A percentile compares a stretch with the other conserved stretches of the same genome.
These are phyloP conservation scores for Argentina anserina DNA, from an alignment of 306 rosid genomes.

Conservation along the genomic window DNA sequence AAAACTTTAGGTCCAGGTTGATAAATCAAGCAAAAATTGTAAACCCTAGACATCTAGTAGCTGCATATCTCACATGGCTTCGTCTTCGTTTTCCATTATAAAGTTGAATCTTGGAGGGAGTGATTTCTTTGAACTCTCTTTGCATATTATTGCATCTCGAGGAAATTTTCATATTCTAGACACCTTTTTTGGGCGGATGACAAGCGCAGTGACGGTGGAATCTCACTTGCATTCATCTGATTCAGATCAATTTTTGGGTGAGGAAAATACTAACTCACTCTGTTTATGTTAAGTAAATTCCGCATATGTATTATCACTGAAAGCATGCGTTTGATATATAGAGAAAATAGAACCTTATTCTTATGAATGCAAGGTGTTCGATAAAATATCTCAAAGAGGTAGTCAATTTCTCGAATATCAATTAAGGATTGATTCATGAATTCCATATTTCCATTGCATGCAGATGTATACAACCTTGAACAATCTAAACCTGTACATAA, in stretches of 20 bases:
- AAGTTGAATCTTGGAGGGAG: constrained; percentile 53
- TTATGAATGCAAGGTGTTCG: background rate
- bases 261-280: background rate
- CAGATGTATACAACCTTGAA: background rate
- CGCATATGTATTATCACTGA: background rate
- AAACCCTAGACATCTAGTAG: constrained; percentile 52
- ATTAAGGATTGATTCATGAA: background rate
- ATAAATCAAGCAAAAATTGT: constrained; percentile 24
- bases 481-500: background rate
- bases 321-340: background rate
- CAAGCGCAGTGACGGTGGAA: constrained; percentile 18
- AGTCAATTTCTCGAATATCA: background rate
- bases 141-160: constrained; percentile 44
- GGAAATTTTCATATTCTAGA: constrained; percentile 24
- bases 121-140: constrained; percentile 24
- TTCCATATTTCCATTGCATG: background rate
- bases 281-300: background rate
- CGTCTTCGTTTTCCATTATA: constrained; percentile 22
- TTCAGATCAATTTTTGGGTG: background rate
- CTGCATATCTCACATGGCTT: constrained; percentile 66
- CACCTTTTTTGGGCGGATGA: constrained; percentile 19
- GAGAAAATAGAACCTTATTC: background rate
- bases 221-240: background rate
- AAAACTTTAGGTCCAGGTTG: constrained; percentile 17
- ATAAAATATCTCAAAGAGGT: background rate